These are phyloP conservation scores for Blumeria graminis DNA, from an alignment of 2,329 filamentous ascomycete species.

Conservation along the genomic window DNA sequence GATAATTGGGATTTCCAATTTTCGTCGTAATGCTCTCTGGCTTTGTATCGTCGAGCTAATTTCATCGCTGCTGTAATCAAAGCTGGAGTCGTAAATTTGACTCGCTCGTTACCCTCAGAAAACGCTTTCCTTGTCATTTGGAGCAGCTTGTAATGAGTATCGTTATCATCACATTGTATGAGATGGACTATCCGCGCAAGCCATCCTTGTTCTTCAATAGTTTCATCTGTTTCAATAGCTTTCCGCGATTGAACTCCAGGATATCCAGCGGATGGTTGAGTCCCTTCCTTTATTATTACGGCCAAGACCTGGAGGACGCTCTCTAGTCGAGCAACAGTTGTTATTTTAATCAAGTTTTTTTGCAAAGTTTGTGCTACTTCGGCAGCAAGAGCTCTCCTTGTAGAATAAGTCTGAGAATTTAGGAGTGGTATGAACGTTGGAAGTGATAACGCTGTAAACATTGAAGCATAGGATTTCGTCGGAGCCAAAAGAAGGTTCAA, in stretches of 20 bases:
- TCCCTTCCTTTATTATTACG: slow-evolving; percentile 82
- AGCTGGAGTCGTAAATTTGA: slow-evolving; percentile 84
- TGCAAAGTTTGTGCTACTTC: slow-evolving; percentile 70
- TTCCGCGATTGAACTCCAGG: slow-evolving; percentile 58
- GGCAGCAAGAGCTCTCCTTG: slow-evolving; percentile 69
- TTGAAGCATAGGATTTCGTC: slow-evolving; percentile 68
- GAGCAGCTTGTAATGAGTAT: slow-evolving; percentile 81
- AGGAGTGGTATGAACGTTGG: slow-evolving; percentile 80
- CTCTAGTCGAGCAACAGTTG: slow-evolving; percentile 56
- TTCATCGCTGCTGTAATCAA: slow-evolving; percentile 78
- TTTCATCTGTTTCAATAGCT: slow-evolving; percentile 77
- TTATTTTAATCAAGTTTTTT: slow-evolving; percentile 56
- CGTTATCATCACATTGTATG: slow-evolving; percentile 61
- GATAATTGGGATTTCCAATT: slow-evolving; percentile 53
- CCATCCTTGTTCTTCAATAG: slow-evolving; percentile 94
- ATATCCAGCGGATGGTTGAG: slow-evolving; percentile 63
- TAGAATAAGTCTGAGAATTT: slow-evolving; percentile 80
- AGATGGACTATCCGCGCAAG: slow-evolving; percentile 79
- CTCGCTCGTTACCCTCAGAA: slow-evolving; percentile 76
- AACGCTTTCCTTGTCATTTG: slow-evolving; percentile 75
- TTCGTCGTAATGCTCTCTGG: slow-evolving; percentile 65
- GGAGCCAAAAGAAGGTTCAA: slow-evolving; percentile 78
- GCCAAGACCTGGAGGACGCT: slow-evolving; percentile 72
- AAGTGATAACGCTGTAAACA: slow-evolving; percentile 87
- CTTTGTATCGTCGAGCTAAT: slow-evolving; percentile 69